These are phyloP conservation scores for Botrytis porri DNA, from an alignment of 2,329 filamentous ascomycete species.

Conservation along the genomic window DNA sequence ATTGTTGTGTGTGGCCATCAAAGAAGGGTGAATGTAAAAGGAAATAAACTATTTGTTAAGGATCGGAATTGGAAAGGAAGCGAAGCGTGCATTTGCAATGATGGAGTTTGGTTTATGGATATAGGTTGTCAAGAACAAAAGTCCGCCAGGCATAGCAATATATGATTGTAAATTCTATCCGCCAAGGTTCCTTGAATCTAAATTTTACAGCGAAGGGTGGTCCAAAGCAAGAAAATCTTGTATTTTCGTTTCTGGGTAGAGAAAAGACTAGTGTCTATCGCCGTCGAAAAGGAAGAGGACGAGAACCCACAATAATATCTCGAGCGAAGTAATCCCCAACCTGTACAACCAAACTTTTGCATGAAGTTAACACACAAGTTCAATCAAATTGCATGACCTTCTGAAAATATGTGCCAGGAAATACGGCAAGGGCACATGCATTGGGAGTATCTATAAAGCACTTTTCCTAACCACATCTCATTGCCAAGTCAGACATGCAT, in stretches of 20 bases:
- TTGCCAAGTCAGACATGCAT: too few species aligned
- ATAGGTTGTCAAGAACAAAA: conserved; percentile 15
- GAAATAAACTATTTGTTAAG: not conserved
- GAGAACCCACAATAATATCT: not conserved
- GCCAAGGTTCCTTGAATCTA: not conserved
- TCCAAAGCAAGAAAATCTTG: too few species aligned
- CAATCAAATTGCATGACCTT: conserved; percentile 45
- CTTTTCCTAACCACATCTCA: too few species aligned
- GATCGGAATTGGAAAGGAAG: not conserved
- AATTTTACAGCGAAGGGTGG: not conserved
- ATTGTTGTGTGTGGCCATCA: not conserved
- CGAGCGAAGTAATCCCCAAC: not conserved
- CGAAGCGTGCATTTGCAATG: conserved; percentile 12
- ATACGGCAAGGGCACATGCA: not conserved
- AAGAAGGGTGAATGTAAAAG: not conserved
- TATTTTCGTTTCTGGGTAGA: not conserved
- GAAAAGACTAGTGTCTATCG: not conserved
- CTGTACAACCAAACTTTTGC: too few species aligned
- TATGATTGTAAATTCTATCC: not conserved
- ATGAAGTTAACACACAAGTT: not conserved
- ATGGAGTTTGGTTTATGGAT: conserved; percentile 15
- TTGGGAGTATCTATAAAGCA: not conserved
- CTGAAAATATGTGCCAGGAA: conserved; percentile 43
- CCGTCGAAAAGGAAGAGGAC: not conserved
- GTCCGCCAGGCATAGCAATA: not conserved